A percentile compares a stretch with the other conserved stretches of the same genome.
Conservation (phyloP, 2,329 filamentous ascomycete genomes). For the Scedosporium apiospermum region DNA sequence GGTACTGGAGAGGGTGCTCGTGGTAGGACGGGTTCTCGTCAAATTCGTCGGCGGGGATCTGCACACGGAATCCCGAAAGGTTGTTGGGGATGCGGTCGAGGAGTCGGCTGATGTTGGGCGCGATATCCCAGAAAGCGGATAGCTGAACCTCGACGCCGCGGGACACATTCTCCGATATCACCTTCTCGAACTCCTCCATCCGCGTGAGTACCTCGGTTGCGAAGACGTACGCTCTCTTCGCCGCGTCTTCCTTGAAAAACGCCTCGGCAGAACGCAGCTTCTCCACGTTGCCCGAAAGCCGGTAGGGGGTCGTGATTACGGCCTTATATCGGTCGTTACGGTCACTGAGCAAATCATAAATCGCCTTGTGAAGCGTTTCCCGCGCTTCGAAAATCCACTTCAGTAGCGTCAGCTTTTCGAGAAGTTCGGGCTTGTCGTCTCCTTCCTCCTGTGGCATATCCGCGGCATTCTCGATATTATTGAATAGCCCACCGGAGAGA, state of each 20-base stretch:
- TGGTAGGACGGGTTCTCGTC: slow-evolving; percentile 79
- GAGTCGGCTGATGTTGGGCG: slow-evolving; percentile 67
- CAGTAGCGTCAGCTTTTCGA: slow-evolving; percentile 87
- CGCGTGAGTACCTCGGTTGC: slow-evolving; percentile 64
- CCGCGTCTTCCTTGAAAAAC: slow-evolving; percentile 75
- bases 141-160: slow-evolving; percentile 86
- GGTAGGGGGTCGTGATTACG: slow-evolving; percentile 75
- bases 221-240: slow-evolving; percentile 60
- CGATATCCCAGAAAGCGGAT: slow-evolving; percentile 96
- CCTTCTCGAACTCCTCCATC: slow-evolving; percentile 64
- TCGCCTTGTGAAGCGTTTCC: slow-evolving; percentile 76
- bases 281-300: slow-evolving; percentile 61
- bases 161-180: slow-evolving; percentile 76
- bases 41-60: slow-evolving; percentile 70
- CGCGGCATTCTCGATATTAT: slow-evolving; percentile 52
- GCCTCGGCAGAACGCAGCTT: slow-evolving; percentile 69
- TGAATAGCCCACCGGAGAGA: slow-evolving; percentile 61
- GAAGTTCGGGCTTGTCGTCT: slow-evolving; percentile 84
- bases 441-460: slow-evolving; percentile 91
- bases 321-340: slow-evolving; percentile 80
- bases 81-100: slow-evolving; percentile 67
- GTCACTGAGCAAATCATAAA: slow-evolving; percentile 76
- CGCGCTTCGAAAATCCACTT: slow-evolving; percentile 96
- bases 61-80: slow-evolving; percentile 54
- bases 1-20: slow-evolving; percentile 77